These are phyloP conservation scores for Eucalyptus sideroxylon DNA, from an alignment of 345 rosid species.

Conservation along the genomic window DNA sequence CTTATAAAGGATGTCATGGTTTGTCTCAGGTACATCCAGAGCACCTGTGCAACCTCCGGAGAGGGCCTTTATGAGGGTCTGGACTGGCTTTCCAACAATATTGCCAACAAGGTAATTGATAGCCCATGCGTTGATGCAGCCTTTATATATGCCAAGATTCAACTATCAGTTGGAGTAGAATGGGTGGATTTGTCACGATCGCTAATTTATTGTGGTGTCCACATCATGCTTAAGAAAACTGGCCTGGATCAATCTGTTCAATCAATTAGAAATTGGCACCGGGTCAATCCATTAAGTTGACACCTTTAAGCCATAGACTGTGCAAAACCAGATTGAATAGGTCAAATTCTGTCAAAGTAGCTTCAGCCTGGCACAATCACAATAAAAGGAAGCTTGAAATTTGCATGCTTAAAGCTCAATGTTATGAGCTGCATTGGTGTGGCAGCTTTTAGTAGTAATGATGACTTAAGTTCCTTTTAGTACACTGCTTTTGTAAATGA, in stretches of 20 bases:
- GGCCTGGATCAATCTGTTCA: neutral
- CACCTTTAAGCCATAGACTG: neutral
- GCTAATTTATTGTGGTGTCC: neutral
- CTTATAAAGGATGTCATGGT: neutral
- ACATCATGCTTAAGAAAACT: neutral
- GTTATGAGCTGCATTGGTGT: neutral
- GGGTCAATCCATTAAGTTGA: neutral
- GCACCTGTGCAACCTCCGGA: conserved; percentile 74
- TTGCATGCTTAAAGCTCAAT: neutral
- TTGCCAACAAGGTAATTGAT: conserved; percentile 36
- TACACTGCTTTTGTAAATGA: neutral
- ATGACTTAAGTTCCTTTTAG: neutral
- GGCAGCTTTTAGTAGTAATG: neutral
- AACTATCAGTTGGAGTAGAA: neutral
- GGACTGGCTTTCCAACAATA: conserved; percentile 80
- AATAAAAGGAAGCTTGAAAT: neutral
- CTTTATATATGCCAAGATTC: neutral
- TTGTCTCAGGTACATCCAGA: conserved; percentile 66
- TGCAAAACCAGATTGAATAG: neutral
- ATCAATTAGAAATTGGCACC: neutral
- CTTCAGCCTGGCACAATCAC: neutral
- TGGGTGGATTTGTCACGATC: neutral
- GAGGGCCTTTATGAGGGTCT: conserved; percentile 85
- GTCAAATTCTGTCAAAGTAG: neutral
- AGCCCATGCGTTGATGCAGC: neutral